Evolutionary conservation across 2,329 filamentous ascomycete species (phyloP), one percentile per base, ranked within the genome.

Genomic region (Verticillium tricorpus): DNA sequence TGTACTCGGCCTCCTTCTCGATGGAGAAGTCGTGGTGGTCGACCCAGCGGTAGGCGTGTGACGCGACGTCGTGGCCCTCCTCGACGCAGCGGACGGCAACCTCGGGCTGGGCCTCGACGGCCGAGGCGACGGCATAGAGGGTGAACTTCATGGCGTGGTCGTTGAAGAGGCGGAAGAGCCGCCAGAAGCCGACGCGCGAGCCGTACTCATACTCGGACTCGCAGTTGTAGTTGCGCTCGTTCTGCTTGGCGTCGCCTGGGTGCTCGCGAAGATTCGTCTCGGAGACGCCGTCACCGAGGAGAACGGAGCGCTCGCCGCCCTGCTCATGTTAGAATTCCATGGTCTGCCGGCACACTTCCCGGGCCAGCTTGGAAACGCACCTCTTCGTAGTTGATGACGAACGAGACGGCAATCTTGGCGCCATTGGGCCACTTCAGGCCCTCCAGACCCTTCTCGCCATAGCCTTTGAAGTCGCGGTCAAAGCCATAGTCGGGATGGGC

Each of bases 131-230:
- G 11, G 78, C 81, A 64, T 83, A 82, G 5, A 82, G 71, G 0
- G 81, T 83, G 64, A 79, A 81, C 66, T 80, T 80, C 75, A 81
- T 80, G 45, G 74, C 72, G 63, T 80, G 69, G 56, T 77, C 73
- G 64, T 80, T 78, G 72, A 83, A 82, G 60, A 82, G 68, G 19
- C 76, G 71, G 67, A 82, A 80, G 2, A 82, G 69, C 3, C 80
- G 72, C 81, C 81, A 83, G 68, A 78, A 78, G 3, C 80, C 81
- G 1, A 75, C 75, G 2, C 81, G 75, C 25, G 76, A 76, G 37
- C 81, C 80, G 65, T 84, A 84, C 61, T 84, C 80, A 64, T 80
- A 84, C 64, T 83, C 80, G 32, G 73, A 75, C 69, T 84, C 81
- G 58, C 74, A 74, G 63, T 79, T 82, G 64, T 74, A 73, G 77